Evolutionary conservation across 306 rosid genomes (phyloP).

Genomic region (Cucumis cinereus): DNA sequence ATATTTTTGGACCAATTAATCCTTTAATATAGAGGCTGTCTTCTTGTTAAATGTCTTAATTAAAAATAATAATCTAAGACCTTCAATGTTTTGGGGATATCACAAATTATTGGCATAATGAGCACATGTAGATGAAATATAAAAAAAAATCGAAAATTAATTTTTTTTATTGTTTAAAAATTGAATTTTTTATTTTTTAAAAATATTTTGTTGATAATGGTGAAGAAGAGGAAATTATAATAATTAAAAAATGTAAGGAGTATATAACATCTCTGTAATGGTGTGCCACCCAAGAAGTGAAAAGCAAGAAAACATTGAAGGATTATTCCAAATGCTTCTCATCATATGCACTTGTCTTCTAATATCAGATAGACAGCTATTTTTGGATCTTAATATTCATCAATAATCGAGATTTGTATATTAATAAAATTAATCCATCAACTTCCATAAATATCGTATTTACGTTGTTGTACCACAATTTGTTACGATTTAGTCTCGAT

Average conservation of each 20-base stretch:
- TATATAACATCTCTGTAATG: neutral
- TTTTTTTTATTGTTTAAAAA: neutral
- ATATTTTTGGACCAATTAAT: neutral
- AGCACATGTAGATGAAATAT: neutral
- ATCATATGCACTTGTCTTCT: neutral
- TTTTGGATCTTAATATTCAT: neutral
- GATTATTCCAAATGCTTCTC: neutral
- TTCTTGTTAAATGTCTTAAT: neutral
- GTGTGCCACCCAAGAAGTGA: constrained; percentile 5
- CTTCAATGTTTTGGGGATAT: neutral
- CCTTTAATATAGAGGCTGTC: neutral
- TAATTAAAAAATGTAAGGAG: neutral
- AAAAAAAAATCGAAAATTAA: neutral
- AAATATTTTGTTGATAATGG: neutral
- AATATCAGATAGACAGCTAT: neutral
- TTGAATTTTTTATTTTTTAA: neutral
- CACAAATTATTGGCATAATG: neutral
- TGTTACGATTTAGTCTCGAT: no score
- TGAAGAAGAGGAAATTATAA: neutral
- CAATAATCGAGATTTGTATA: no score
- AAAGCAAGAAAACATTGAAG: neutral
- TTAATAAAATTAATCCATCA: no score
- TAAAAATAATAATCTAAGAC: neutral
- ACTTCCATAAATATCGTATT: no score
- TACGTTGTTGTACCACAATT: no score